phyloP scores from a whole-genome alignment of 768 basidiomycete genomes.

The Rhodotorula taiwanensis region DNA sequence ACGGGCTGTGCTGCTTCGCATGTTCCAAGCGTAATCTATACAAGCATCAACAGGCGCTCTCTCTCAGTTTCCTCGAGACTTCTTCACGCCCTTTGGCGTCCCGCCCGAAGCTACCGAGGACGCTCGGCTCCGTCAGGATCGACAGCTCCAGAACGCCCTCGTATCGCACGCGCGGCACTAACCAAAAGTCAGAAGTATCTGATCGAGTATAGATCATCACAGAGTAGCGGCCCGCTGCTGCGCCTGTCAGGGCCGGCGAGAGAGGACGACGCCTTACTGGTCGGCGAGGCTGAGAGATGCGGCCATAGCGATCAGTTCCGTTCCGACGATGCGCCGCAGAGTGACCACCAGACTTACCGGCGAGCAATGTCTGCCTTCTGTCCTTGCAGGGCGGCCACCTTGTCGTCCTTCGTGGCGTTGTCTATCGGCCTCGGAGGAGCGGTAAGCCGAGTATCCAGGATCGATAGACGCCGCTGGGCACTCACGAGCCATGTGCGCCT shows the following conservation, averaged over 20 bases:
- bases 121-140: too few relatives aligned
- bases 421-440: constrained; percentile 16
- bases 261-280: background rate
- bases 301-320: too few relatives aligned
- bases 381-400: constrained; percentile 44
- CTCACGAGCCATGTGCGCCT: constrained; percentile 41
- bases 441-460: too few relatives aligned
- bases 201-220: constrained; percentile 6
- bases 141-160: background rate
- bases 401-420: constrained; percentile 49
- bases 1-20: too few relatives aligned
- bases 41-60: too few relatives aligned
- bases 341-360: too few relatives aligned
- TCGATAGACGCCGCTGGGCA: background rate
- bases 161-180: background rate
- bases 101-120: too few relatives aligned
- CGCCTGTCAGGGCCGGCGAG: background rate
- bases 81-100: background rate
- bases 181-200: constrained; percentile 5
- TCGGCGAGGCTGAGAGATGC: background rate
- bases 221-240: too few relatives aligned
- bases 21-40: too few relatives aligned
- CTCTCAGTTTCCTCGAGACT: background rate
- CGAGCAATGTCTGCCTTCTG: constrained; percentile 28
- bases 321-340: too few relatives aligned